Conservation (phyloP, 352 stramenopile genomes). For the Globisporangium echinulatum region DNA sequence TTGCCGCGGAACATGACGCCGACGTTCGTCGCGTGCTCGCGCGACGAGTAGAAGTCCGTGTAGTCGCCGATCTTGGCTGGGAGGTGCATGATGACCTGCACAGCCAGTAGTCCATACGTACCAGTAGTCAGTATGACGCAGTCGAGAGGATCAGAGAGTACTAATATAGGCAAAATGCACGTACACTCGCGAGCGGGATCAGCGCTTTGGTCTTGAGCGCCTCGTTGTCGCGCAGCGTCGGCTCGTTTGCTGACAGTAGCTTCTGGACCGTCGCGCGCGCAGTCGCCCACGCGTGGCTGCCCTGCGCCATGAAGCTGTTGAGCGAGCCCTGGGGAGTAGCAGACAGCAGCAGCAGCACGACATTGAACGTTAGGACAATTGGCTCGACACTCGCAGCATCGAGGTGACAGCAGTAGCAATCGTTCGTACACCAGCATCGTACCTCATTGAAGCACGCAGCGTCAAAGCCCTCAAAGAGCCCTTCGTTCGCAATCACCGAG, state of each 20-base stretch:
- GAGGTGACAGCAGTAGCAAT: no score
- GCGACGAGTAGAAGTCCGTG: constrained; percentile 97
- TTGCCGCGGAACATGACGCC: constrained; percentile 91
- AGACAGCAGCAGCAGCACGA: constrained; percentile 27
- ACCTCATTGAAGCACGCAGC: constrained; percentile 68
- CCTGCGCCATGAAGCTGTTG: constrained; percentile 92
- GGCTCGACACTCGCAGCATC: not conserved
- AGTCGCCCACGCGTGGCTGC: constrained; percentile 80
- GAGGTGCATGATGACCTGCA: constrained; percentile 81
- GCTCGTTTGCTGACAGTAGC: constrained; percentile 72
- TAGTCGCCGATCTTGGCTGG: constrained; percentile 94
- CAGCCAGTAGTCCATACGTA: not conserved
- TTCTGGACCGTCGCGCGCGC: constrained; percentile 83
- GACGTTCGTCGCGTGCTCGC: constrained; percentile 95
- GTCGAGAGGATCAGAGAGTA: no score
- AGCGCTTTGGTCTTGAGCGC: constrained; percentile 69
- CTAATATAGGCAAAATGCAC: not conserved
- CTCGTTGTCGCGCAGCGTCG: constrained; percentile 77
- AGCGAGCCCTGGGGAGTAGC: constrained; percentile 46
- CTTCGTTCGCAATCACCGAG: constrained; percentile 81
- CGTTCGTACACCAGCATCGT: not conserved
- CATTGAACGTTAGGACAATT: no score
- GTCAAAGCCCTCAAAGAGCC: constrained; percentile 85
- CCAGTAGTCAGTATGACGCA: no score
- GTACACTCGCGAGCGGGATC: constrained; percentile 61